Conservation (phyloP, 176 grass and related monocot genomes). For the Rhynchospora tenuis region DNA sequence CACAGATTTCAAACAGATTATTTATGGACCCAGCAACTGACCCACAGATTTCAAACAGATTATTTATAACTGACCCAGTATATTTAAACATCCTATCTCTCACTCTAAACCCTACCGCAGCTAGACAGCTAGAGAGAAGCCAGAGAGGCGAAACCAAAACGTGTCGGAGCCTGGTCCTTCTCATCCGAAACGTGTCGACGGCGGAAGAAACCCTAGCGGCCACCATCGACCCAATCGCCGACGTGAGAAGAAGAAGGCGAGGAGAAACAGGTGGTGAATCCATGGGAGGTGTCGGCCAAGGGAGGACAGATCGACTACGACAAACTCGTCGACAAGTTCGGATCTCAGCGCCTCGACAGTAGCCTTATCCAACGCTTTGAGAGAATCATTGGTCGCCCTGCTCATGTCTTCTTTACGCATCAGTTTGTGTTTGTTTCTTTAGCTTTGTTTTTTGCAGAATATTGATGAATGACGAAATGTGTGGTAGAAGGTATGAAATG, state of each 20-base stretch:
- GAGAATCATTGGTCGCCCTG: slow-evolving; percentile 39
- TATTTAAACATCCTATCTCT: too few species aligned
- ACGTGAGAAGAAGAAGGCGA: background rate
- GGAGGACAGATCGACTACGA: slow-evolving; percentile 89
- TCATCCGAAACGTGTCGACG: background rate
- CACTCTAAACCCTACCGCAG: too few species aligned
- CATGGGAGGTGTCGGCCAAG: slow-evolving; percentile 89
- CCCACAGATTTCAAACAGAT: too few species aligned
- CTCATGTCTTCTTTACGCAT: slow-evolving; percentile 95
- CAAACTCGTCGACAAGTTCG: slow-evolving; percentile 92
- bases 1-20: too few species aligned
- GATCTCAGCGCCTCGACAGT: slow-evolving; percentile 63
- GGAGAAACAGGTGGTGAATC: slow-evolving; percentile 81
- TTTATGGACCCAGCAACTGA: too few species aligned
- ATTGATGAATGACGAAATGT: too few species aligned
- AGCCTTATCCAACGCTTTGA: slow-evolving; percentile 45
- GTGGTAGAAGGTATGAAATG: too few species aligned
- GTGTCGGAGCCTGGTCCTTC: too few species aligned
- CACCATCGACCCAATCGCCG: background rate
- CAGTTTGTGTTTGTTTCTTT: slow-evolving; percentile 31
- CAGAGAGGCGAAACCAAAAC: too few species aligned
- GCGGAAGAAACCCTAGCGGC: background rate
- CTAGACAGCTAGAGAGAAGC: too few species aligned
- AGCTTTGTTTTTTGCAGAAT: background rate
- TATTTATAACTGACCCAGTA: too few species aligned